Evolutionary conservation across 2,329 filamentous ascomycete species (phyloP).

Genomic region (Penicillium sp.): DNA sequence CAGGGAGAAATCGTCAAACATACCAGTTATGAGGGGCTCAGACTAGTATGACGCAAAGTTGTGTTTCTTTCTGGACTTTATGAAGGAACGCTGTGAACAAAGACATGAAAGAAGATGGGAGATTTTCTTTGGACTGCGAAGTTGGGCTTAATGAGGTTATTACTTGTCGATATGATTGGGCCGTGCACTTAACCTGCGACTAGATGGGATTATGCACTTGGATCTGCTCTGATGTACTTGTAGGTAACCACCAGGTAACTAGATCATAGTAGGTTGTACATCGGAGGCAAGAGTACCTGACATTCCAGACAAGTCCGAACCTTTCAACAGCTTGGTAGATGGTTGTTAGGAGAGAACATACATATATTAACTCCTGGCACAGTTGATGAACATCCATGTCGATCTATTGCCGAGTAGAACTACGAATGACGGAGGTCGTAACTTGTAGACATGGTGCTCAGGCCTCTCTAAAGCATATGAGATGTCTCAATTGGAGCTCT

Average conservation of each 20-base stretch:
- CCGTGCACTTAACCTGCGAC: slow-evolving; percentile 9
- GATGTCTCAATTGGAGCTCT: slow-evolving; percentile 11
- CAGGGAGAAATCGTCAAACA: slow-evolving; percentile 21
- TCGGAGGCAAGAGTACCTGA: not conserved
- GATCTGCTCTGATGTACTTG: not conserved
- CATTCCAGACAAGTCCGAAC: not conserved
- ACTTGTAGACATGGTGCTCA: not conserved
- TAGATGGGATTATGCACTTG: not conserved
- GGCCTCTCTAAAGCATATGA: slow-evolving; percentile 7
- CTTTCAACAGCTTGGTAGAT: no score
- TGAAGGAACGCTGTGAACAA: not conserved
- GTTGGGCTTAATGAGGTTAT: slow-evolving; percentile 2
- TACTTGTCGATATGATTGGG: slow-evolving; percentile 11
- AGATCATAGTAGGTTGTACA: not conserved
- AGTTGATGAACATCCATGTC: not conserved
- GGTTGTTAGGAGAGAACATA: no score
- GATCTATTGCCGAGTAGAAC: not conserved
- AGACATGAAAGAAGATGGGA: not conserved
- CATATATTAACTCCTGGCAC: not conserved
- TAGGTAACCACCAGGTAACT: not conserved
- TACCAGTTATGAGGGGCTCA: slow-evolving; percentile 18
- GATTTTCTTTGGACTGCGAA: not conserved
- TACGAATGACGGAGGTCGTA: not conserved
- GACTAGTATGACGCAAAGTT: not conserved
- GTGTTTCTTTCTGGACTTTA: not conserved